These are phyloP conservation scores for Achaetomium macrosporum DNA, from an alignment of 2,329 filamentous ascomycete species.

Conservation along the genomic window DNA sequence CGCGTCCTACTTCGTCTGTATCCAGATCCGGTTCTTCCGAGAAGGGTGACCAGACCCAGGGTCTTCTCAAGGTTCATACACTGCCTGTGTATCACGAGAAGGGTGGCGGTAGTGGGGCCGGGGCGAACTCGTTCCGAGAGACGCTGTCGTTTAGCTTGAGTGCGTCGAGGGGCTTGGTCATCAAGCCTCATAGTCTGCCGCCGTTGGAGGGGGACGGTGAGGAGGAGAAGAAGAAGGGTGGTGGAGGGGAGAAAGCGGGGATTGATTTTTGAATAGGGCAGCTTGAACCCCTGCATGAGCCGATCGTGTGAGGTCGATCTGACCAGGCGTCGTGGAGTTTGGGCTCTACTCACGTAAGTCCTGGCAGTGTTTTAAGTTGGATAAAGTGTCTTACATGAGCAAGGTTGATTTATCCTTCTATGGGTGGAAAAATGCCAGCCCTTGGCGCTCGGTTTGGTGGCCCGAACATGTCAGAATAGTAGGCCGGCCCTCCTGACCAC, in stretches of 20 bases:
- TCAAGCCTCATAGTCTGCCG: constrained; percentile 84
- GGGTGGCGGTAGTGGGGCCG: constrained; percentile 72
- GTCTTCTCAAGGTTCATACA: constrained; percentile 75
- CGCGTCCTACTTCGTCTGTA: constrained; percentile 39
- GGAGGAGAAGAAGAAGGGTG: constrained; percentile 37
- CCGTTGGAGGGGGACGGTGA: constrained; percentile 68
- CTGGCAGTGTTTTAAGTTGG: no score
- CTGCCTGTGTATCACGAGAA: constrained; percentile 83
- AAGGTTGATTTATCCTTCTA: no score
- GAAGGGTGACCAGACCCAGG: constrained; percentile 72
- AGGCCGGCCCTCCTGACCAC: no score
- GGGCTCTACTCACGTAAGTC: no score
- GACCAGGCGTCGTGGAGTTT: no score
- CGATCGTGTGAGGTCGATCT: not conserved
- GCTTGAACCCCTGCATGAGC: not conserved
- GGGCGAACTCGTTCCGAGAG: constrained; percentile 63
- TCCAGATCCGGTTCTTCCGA: constrained; percentile 32
- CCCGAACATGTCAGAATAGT: no score
- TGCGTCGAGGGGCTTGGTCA: constrained; percentile 69
- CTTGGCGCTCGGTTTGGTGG: no score
- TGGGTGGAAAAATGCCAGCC: no score
- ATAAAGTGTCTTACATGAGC: no score
- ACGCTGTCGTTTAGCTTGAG: constrained; percentile 90
- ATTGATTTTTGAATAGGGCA: constrained; percentile 55
- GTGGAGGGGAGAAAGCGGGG: constrained; percentile 58